Conservation (phyloP, 345 rosid genomes). For the Kernera saxatilis region DNA sequence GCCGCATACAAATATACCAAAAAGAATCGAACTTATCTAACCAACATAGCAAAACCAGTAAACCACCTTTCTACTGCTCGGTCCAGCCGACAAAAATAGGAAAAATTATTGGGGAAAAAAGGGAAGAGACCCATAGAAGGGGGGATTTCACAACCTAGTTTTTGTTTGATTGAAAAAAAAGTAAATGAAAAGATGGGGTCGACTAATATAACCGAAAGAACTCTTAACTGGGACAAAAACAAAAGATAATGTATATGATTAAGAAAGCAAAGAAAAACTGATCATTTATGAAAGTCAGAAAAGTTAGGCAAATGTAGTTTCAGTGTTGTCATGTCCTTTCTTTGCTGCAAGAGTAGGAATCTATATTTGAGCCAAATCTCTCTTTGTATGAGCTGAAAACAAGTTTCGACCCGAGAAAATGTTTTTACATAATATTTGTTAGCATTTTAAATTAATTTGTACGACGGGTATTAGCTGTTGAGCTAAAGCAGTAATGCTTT, state of each 20-base stretch:
- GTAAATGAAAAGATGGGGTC: background rate
- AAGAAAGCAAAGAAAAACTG: background rate
- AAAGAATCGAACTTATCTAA: too few relatives aligned
- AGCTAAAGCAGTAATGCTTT: background rate
- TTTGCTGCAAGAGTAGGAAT: background rate
- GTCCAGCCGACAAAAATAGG: background rate
- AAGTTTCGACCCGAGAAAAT: background rate
- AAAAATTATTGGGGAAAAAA: background rate
- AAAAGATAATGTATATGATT: background rate
- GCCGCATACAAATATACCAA: too few relatives aligned
- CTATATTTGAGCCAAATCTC: background rate
- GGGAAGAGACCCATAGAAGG: background rate
- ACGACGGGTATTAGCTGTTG: background rate
- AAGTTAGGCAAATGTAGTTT: slow-evolving; percentile 7
- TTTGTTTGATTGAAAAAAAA: background rate
- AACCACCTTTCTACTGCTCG: background rate
- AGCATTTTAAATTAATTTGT: background rate
- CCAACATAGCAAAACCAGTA: background rate
- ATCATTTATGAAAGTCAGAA: background rate
- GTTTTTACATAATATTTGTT: background rate
- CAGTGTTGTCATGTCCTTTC: background rate
- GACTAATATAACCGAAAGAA: background rate
- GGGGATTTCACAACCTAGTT: background rate
- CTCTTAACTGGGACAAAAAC: background rate
- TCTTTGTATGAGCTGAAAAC: background rate